Conservation (phyloP, 2,329 filamentous ascomycete genomes). For the Gnomoniopsis sp. region DNA sequence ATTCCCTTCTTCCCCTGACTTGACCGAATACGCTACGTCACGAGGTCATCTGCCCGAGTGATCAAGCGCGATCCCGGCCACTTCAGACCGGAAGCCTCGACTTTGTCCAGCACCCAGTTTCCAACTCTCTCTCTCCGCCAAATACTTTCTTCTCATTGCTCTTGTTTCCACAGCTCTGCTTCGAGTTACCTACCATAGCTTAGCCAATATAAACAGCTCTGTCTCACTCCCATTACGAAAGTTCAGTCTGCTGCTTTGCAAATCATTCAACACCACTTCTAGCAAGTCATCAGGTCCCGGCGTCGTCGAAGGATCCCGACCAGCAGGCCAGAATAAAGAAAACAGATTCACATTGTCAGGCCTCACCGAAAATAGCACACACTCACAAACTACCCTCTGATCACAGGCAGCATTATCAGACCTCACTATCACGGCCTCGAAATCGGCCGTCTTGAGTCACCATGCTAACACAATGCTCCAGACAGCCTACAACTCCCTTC, state of each 20-base stretch:
- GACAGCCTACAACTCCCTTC: not conserved
- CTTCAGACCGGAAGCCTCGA: not conserved
- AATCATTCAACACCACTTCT: constrained; percentile 3
- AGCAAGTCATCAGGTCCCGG: not conserved
- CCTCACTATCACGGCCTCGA: not conserved
- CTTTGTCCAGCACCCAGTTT: not conserved
- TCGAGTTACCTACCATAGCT: constrained; percentile 47
- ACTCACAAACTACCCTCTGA: constrained; percentile 20
- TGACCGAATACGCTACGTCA: not conserved
- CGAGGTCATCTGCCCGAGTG: too few relatives aligned
- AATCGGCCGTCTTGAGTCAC: not conserved
- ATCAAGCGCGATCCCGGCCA: not conserved
- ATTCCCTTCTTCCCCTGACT: not conserved
- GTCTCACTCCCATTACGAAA: constrained; percentile 14
- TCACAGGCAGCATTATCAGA: constrained; percentile 16
- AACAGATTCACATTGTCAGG: constrained; percentile 12
- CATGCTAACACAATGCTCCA: not conserved
- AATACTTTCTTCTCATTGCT: not conserved
- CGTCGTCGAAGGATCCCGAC: not conserved
- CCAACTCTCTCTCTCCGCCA: not conserved
- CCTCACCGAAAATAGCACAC: not conserved
- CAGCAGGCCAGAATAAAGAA: not conserved
- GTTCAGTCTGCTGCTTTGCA: constrained; percentile 6
- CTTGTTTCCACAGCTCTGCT: constrained; percentile 10
- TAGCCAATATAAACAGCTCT: constrained; percentile 50